A percentile compares a stretch with the other conserved stretches of the same genome.
These are phyloP conservation scores for Phialophora chinensis DNA, from an alignment of 2,329 filamentous ascomycete species.

Conservation along the genomic window DNA sequence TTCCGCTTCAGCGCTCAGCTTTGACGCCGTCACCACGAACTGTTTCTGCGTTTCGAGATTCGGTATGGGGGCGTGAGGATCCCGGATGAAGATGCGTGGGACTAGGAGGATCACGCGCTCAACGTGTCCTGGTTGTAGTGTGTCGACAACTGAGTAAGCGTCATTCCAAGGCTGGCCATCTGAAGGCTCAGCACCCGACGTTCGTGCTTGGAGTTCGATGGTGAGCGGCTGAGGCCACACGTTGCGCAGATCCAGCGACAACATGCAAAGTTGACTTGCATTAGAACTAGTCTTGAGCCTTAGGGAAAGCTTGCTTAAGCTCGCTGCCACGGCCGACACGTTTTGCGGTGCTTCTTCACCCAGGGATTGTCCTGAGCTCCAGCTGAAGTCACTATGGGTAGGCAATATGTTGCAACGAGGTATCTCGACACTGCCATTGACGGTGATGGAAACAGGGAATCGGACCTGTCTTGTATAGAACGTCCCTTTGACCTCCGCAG, in stretches of 20 bases:
- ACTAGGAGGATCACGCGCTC: conserved; percentile 77
- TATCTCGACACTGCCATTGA: conserved; percentile 88
- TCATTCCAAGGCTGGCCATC: conserved; percentile 20
- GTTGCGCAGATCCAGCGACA: conserved; percentile 85
- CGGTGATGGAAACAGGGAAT: conserved; percentile 82
- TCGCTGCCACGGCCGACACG: not conserved
- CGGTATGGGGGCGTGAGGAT: conserved; percentile 78
- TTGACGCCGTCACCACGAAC: conserved; percentile 83
- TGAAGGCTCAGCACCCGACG: conserved; percentile 36
- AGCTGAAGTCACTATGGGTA: conserved; percentile 72
- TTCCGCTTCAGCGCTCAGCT: conserved; percentile 79
- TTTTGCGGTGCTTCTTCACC: conserved; percentile 43
- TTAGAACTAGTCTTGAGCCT: conserved; percentile 38
- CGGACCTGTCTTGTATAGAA: conserved; percentile 87
- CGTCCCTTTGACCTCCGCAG: conserved; percentile 69
- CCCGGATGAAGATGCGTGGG: conserved; percentile 74
- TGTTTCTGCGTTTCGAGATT: conserved; percentile 83
- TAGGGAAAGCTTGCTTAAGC: conserved; percentile 16
- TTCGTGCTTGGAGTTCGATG: conserved; percentile 63
- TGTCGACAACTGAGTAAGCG: conserved; percentile 49
- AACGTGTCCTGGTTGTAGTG: conserved; percentile 65
- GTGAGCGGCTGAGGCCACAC: conserved; percentile 83
- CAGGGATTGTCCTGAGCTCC: conserved; percentile 46
- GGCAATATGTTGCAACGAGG: conserved; percentile 79
- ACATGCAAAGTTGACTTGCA: conserved; percentile 71